These are phyloP conservation scores for Rutstroemia sp. DNA, from an alignment of 2,329 filamentous ascomycete species.

Conservation along the genomic window DNA sequence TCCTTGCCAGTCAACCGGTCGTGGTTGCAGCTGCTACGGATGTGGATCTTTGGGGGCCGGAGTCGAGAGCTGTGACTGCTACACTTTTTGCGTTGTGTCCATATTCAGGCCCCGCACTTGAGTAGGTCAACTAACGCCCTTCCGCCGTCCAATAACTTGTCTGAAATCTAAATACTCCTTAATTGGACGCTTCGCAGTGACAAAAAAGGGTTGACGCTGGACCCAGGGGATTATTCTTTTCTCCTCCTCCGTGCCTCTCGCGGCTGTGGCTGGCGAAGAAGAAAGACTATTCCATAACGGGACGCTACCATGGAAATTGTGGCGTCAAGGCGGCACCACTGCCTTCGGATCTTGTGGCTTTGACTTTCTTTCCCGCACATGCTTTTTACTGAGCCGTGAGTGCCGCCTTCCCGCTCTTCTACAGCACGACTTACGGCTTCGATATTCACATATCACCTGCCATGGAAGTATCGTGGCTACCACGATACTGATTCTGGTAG, in stretches of 20 bases:
- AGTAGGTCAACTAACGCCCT: not conserved
- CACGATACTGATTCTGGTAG: not conserved
- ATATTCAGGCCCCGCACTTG: slow-evolving; percentile 28
- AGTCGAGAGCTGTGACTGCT: slow-evolving; percentile 52
- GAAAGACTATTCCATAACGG: not conserved
- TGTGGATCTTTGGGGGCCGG: slow-evolving; percentile 52
- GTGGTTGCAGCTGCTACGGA: slow-evolving; percentile 56
- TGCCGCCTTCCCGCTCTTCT: slow-evolving; percentile 57
- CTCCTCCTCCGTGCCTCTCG: not conserved
- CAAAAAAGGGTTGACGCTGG: slow-evolving; percentile 32
- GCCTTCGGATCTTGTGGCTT: not conserved
- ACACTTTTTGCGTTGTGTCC: slow-evolving; percentile 38
- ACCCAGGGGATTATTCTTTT: slow-evolving; percentile 9
- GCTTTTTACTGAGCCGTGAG: slow-evolving; percentile 56
- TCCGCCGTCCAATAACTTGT: too few relatives aligned
- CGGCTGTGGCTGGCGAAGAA: not conserved
- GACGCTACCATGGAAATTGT: not conserved
- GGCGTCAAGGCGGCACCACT: not conserved
- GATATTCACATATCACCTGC: slow-evolving; percentile 39
- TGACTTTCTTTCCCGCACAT: slow-evolving; percentile 63
- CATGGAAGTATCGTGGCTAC: slow-evolving; percentile 29
- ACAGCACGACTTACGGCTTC: slow-evolving; percentile 51
- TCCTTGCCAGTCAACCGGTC: slow-evolving; percentile 31
- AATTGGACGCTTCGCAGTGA: slow-evolving; percentile 29
- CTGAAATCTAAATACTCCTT: slow-evolving; percentile 17